Evolutionary conservation across 495 filamentous ascomycete species (phyloP).

Genomic region (Neurospora cerealis): DNA sequence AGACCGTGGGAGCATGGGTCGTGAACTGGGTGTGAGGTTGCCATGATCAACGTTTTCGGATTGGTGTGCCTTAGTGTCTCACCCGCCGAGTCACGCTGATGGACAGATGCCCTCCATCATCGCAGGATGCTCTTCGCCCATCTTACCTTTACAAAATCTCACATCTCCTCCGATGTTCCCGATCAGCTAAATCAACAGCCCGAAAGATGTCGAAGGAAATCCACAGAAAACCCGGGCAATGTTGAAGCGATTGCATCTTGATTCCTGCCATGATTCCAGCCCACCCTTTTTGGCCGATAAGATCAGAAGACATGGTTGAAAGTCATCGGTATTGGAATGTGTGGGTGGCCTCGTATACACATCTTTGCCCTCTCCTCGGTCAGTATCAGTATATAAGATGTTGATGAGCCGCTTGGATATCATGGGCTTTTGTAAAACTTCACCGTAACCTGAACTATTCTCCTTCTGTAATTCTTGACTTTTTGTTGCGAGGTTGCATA

Average conservation of each 20-base stretch:
- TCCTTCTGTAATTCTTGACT: not conserved
- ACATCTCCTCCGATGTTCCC: conserved; percentile 11
- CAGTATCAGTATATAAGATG: conserved; percentile 3
- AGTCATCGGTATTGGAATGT: not conserved
- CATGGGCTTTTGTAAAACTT: not conserved
- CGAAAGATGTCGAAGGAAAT: conserved; percentile 6
- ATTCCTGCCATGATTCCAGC: conserved; percentile 8
- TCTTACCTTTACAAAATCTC: conserved; percentile 7
- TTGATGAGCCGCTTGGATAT: not conserved
- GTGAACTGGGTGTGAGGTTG: not conserved
- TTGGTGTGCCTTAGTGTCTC: conserved; percentile 27
- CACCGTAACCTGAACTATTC: not conserved
- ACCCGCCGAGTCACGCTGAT: conserved; percentile 21
- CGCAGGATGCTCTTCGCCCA: conserved; percentile 5
- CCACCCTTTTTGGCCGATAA: conserved; percentile 13
- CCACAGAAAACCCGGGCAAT: not conserved
- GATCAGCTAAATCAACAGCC: conserved; percentile 12
- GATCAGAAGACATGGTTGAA: conserved; percentile 16
- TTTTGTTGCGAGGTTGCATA: not conserved
- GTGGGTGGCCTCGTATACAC: conserved; percentile 5
- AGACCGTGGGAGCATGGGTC: not conserved
- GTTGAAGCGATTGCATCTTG: not conserved
- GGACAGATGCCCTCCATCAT: conserved; percentile 4
- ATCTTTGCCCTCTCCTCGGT: not conserved
- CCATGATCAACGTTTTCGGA: conserved; percentile 4